These are phyloP conservation scores for Xylaria sp. DNA, from an alignment of 2,329 filamentous ascomycete genomes.

Conservation along the genomic window DNA sequence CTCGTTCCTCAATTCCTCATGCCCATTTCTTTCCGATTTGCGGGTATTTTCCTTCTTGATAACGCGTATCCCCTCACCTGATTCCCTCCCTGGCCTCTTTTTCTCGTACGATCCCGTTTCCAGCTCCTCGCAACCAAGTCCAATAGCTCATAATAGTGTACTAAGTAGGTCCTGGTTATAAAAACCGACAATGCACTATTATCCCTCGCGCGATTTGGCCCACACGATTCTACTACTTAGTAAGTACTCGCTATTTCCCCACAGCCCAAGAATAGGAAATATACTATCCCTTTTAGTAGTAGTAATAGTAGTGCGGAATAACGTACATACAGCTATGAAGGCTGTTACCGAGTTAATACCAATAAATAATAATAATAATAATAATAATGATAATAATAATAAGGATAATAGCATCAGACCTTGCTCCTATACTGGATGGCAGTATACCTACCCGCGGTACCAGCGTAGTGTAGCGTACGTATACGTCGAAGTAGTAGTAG, in stretches of 20 bases:
- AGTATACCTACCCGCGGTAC: background rate
- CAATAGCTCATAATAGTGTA: conserved; percentile 27
- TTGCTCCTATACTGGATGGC: background rate
- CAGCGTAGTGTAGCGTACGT: background rate
- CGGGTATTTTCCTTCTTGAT: conserved; percentile 5
- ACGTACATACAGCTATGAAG: conserved; percentile 4
- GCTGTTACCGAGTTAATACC: conserved; percentile 14
- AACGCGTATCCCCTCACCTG: conserved; percentile 22
- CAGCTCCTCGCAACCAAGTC: conserved; percentile 22
- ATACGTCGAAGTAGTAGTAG: background rate
- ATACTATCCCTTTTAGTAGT: conserved; percentile 23
- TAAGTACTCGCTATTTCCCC: conserved; percentile 18
- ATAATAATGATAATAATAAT: conserved; percentile 17
- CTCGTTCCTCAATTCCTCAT: conserved; percentile 17
- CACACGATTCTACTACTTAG: conserved; percentile 19
- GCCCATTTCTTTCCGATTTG: conserved; percentile 3
- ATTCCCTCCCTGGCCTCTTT: conserved; percentile 17
- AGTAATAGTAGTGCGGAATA: conserved; percentile 8
- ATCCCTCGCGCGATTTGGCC: conserved; percentile 33
- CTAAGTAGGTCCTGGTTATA: conserved; percentile 14
- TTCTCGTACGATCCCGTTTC: conserved; percentile 28
- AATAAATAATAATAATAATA: conserved; percentile 11
- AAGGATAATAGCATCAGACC: conserved; percentile 7
- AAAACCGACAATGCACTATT: conserved; percentile 21
- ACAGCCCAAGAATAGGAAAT: conserved; percentile 39